A percentile compares a stretch with the other conserved stretches of the same genome.
These are phyloP conservation scores for Malassezia arunalokei DNA, from an alignment of 1,284 basidiomycete species.

Conservation along the genomic window DNA sequence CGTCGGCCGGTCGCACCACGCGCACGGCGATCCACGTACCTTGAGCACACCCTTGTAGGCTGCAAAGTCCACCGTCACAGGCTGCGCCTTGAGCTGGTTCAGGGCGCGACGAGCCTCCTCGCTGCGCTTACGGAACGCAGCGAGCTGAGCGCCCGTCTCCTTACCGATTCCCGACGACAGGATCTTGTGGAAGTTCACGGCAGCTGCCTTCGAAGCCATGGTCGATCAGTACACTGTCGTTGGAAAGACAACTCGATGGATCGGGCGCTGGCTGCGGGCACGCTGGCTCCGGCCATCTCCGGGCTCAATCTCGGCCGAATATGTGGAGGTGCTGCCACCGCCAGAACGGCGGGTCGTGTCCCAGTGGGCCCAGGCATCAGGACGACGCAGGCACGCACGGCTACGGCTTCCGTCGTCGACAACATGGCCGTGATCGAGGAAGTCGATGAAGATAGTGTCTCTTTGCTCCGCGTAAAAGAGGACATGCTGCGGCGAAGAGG, in stretches of 20 bases:
- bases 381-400: not conserved
- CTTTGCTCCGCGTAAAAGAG: not conserved
- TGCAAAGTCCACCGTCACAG: constrained; percentile 69
- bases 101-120: constrained; percentile 71
- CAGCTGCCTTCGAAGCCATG: constrained; percentile 35
- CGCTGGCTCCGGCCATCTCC: constrained; percentile 10
- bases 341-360: not conserved
- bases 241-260: not conserved
- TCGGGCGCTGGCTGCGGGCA: not conserved
- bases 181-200: constrained; percentile 38
- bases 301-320: constrained; percentile 16
- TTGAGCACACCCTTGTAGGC: constrained; percentile 74
- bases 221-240: not conserved
- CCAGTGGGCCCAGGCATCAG: not conserved
- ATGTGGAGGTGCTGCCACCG: not conserved
- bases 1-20: not conserved
- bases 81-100: constrained; percentile 59
- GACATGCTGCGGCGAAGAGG: not conserved
- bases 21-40: not conserved
- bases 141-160: constrained; percentile 54
- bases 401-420: not conserved
- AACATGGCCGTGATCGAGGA: constrained; percentile 12
- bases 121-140: constrained; percentile 92
- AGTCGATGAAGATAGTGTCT: not conserved
- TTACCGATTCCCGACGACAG: constrained; percentile 41